Evolutionary conservation across 176 grass and related monocot genomes (phyloP), one percentile per base, ranked within the genome.

Genomic region (Calamus simplicifolius): DNA sequence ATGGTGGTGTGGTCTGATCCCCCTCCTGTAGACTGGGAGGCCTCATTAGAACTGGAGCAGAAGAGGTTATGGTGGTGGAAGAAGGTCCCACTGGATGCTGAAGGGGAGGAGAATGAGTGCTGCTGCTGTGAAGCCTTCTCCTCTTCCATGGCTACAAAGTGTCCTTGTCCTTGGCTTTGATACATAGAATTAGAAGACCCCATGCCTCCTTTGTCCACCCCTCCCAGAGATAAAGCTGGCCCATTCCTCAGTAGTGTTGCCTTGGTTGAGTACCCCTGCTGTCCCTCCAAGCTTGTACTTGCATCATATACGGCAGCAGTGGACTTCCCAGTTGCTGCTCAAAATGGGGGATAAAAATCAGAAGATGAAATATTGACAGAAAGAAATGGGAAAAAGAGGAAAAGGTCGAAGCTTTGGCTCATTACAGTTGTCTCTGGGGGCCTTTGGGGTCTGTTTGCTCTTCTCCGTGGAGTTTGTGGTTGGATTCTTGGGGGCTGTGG

Each of bases 21-120:
- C 57, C 72, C 4, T 77, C 52, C 82, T 54, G 76, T 76, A 80
- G 79, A 76, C 76, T 77, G 76, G 63, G 77, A 76, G 68, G 58
- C 71, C 19, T 77, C 68, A 35, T 72, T 71, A 16, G 82, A 76
- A 56, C 6, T 56, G 23, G 23, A 8, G 53, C n/a, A 56, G 53
- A 25, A 13, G 35, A 13, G 35, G 8, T 43, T 43, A 13, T 43
- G 5, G 35, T 43, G 35, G 35, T 43, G 35, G 35, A 43, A 43
- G 35, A 43, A 43, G 35, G 35, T 43, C 35, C 35, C 35, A 43
- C 35, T 43, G 35, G 35, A 43, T 43, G 35, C 35, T 13, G 35
- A 43, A 43, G 35, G 35, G 7, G 35, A 35, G 31, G 31, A 43
- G 35, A 43, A 43, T 2, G 35, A 43, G 35, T 43, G 35, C 10